phyloP scores from a whole-genome alignment of 2,329 filamentous ascomycete genomes.

The Trichophaea hybrida region DNA sequence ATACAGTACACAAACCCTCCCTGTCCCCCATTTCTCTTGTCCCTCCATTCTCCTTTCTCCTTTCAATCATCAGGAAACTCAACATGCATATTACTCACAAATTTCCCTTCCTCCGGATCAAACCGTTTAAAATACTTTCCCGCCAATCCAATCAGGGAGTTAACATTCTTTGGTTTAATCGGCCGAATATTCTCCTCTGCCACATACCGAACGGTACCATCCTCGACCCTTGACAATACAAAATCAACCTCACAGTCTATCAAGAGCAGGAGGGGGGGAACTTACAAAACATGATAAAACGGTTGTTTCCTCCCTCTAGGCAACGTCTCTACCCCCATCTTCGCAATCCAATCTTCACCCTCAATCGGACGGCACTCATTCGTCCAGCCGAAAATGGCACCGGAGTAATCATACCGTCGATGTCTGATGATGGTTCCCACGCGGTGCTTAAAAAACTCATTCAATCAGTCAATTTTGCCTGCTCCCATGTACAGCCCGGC shows the following conservation, averaged over 20 bases:
- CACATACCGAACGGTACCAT: slow-evolving; percentile 57
- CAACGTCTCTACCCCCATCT: slow-evolving; percentile 48
- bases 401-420: slow-evolving; percentile 62
- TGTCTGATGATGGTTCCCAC: slow-evolving; percentile 80
- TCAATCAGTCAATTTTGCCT: slow-evolving; percentile 10
- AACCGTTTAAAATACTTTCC: slow-evolving; percentile 84
- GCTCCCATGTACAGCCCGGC: not conserved
- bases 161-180: slow-evolving; percentile 38
- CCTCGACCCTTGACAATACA: slow-evolving; percentile 41
- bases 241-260: slow-evolving; percentile 9
- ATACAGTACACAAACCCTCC: not conserved
- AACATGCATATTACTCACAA: slow-evolving; percentile 70
- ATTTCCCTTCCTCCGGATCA: slow-evolving; percentile 49
- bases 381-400: slow-evolving; percentile 77
- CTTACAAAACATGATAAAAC: slow-evolving; percentile 81
- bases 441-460: slow-evolving; percentile 35
- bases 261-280: slow-evolving; percentile 25
- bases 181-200: slow-evolving; percentile 67
- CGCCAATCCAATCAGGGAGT: slow-evolving; percentile 52
- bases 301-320: slow-evolving; percentile 49
- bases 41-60: not conserved
- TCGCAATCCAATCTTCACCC: slow-evolving; percentile 48
- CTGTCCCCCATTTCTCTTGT: not conserved
- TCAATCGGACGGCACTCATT: slow-evolving; percentile 35
- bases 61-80: slow-evolving; percentile 70